phyloP scores from a whole-genome alignment of 805 yeast genomes.

The Saturnispora saitoi region DNA sequence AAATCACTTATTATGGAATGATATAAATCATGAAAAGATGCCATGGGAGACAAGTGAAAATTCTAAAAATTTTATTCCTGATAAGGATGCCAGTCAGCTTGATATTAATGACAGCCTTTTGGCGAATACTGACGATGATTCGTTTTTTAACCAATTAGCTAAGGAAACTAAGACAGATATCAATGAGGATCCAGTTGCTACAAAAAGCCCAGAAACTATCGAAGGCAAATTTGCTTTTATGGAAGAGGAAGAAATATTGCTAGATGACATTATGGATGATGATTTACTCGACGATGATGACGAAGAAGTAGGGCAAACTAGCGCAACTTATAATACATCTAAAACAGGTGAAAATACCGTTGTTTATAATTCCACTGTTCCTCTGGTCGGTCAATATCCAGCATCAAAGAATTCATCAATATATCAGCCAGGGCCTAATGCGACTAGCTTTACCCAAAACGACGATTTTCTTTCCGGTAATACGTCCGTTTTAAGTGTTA shows the following conservation, averaged over 20 bases:
- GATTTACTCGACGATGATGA: constrained; percentile 27
- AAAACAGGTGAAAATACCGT: not conserved
- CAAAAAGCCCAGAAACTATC: not conserved
- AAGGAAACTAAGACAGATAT: not conserved
- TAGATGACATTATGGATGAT: constrained; percentile 32
- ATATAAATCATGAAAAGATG: constrained; percentile 1
- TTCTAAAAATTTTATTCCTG: not conserved
- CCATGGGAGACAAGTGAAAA: constrained; percentile 6
- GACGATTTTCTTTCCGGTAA: not conserved
- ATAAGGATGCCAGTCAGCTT: not conserved
- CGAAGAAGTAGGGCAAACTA: not conserved
- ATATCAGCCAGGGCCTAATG: not conserved
- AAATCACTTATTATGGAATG: not conserved
- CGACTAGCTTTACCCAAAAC: not conserved
- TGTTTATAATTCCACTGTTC: not conserved
- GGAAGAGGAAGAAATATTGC: constrained; percentile 35
- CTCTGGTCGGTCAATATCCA: not conserved
- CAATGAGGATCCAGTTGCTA: not conserved
- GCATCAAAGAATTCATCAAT: not conserved
- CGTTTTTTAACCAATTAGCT: constrained; percentile 8
- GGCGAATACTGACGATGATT: constrained; percentile 5
- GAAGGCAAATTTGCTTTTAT: constrained; percentile 36
- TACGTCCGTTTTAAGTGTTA: constrained; percentile 3
- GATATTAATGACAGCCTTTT: not conserved
- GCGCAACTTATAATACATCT: not conserved